Base-by-base conservation (phyloP, 352 stramenopile species). In the Aphanomyces euteiches region DNA sequence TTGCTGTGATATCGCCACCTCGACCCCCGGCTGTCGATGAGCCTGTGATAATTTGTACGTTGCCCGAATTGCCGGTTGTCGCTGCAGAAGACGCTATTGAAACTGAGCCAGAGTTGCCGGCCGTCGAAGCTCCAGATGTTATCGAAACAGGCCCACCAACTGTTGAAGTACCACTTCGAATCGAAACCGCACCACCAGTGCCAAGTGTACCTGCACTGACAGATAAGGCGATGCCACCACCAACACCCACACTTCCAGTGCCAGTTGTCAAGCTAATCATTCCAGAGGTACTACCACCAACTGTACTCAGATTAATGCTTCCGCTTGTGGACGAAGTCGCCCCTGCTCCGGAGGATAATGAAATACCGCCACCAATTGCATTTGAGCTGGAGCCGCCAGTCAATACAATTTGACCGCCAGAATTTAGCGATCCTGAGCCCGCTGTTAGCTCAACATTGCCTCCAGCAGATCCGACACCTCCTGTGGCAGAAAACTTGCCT, bases 361-460 rank as follows among this genome's bases (percentile, higher is more conserved):
- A 17, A 17, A 69, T 69, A 59, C 50, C 79, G 10, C 64, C 71
- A 56, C 92, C 53, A 10, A 72, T 56, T 5, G 47, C 45, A n/a
- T n/a, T 53, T 7, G 57, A 39, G n/a, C 57, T 66, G 6, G 37
- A 15, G 39, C 57, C 57, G 13, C 57, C 57, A n/a, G 91, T 36
- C 19, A 84, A 78, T 47, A 85, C 83, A 56, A 84, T 83, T 67
- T 90, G 91, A 6, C 84, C 87, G 67, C 72, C 90, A 59, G 78
- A 84, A 68, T 47, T 66, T 38, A 66, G 48, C 17, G 34, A 21
- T 10, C 67, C 78, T 36, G 65, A 82, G 76, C 93, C 95, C 45
- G 88, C 92, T 40, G 74, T 73, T n/a, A 97, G 36, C 38, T 69
- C 77, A 50, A 98, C 79, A 59, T 83, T 80, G 48, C 90, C 93